These are phyloP conservation scores for Phialophora expanda DNA, from an alignment of 2,329 filamentous ascomycete genomes.

Conservation along the genomic window DNA sequence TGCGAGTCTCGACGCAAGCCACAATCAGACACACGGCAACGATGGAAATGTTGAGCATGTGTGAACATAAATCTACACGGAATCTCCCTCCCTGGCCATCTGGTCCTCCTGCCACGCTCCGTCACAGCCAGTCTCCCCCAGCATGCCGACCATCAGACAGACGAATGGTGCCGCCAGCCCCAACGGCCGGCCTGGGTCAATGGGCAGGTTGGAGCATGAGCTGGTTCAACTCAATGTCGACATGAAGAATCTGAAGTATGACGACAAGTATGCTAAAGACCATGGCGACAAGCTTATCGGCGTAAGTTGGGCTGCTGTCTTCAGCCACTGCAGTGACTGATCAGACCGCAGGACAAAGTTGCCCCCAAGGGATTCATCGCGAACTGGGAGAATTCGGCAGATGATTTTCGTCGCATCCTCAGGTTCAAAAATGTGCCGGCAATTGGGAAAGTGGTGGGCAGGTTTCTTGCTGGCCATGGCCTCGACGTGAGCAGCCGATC, in stretches of 20 bases:
- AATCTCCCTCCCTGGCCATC: slow-evolving; percentile 1
- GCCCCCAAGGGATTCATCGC: slow-evolving; percentile 1
- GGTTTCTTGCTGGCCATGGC: not conserved
- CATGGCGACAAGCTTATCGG: slow-evolving; percentile 9
- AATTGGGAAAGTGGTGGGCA: not conserved
- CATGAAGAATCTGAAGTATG: slow-evolving; percentile 6
- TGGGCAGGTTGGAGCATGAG: not conserved
- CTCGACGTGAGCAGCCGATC: not conserved
- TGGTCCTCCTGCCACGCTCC: not conserved
- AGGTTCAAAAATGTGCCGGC: not conserved
- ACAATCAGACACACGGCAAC: not conserved
- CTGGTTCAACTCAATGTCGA: slow-evolving; percentile 4
- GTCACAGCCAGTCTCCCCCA: not conserved
- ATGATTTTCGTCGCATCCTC: slow-evolving; percentile 4
- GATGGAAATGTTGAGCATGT: not conserved
- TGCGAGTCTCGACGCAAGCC: not conserved
- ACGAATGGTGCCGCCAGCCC: slow-evolving; percentile 3
- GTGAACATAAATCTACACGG: not conserved
- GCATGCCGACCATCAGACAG: not conserved
- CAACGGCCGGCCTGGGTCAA: not conserved
- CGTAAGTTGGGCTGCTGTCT: not conserved
- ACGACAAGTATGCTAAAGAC: slow-evolving; percentile 4
- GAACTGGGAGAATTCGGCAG: slow-evolving; percentile 2
- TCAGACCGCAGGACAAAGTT: not conserved
- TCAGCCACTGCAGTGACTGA: not conserved